phyloP scores from a whole-genome alignment of 768 basidiomycete species.

The Suillus brevipes region DNA sequence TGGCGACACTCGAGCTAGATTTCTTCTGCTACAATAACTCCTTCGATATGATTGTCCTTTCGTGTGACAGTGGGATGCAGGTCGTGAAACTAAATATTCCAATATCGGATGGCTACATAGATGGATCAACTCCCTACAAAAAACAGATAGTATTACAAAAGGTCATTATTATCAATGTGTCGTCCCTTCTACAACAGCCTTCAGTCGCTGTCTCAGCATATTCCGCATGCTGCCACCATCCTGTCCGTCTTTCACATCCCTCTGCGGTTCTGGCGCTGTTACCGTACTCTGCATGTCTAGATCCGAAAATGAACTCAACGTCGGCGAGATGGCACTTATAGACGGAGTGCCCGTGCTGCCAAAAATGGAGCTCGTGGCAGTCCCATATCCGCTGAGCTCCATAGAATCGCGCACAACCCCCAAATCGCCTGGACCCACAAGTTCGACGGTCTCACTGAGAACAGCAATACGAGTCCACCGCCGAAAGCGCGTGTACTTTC shows the following conservation, averaged over 20 bases:
- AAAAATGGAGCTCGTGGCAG: conserved; percentile 19
- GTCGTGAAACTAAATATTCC: not conserved
- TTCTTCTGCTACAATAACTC: not conserved
- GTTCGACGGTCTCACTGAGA: conserved; percentile 69
- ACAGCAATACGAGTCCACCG: conserved; percentile 86
- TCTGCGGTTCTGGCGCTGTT: conserved; percentile 23
- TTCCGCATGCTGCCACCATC: conserved; percentile 13
- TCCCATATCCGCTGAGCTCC: not conserved
- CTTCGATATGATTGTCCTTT: too few species aligned
- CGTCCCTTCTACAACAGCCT: conserved; percentile 30
- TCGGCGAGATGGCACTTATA: conserved; percentile 29
- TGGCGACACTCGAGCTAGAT: conserved; percentile 57
- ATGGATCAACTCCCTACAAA: not conserved
- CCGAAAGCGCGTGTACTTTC: conserved; percentile 88
- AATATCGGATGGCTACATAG: not conserved
- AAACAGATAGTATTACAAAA: conserved; percentile 22
- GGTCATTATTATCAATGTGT: conserved; percentile 15
- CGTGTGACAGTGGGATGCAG: not conserved
- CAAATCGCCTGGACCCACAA: conserved; percentile 41
- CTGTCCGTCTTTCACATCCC: conserved; percentile 15
- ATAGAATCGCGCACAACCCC: conserved; percentile 29
- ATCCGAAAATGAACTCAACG: conserved; percentile 28
- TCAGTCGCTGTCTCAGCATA: conserved; percentile 31
- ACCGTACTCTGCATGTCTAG: conserved; percentile 25
- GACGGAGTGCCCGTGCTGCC: conserved; percentile 19